Percentiles rank a stretch among this genome's conserved stretches.
Evolutionary conservation across 78 protist genomes (phyloP).

Genomic region (Dictyostelium discoideum): DNA sequence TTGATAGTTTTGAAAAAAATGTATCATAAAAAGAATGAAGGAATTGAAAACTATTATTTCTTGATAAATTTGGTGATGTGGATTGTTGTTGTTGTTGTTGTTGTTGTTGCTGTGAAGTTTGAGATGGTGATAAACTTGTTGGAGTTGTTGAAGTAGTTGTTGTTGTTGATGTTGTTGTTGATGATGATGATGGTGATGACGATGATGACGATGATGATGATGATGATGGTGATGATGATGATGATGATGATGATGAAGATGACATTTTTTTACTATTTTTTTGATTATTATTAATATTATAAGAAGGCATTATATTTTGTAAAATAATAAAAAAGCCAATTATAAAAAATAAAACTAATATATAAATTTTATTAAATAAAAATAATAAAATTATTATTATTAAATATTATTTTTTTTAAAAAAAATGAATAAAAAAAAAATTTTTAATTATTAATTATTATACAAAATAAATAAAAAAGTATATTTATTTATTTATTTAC

Average conservation of each 20-base stretch:
- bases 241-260: no score
- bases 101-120: not conserved
- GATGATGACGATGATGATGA: no score
- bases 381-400: not conserved
- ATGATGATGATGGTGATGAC: no score
- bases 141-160: not conserved
- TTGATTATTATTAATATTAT: not conserved
- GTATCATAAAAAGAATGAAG: not conserved
- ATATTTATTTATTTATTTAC: no score
- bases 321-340: not conserved
- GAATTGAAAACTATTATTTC: not conserved
- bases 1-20: not conserved
- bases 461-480: no score
- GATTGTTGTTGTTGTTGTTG: not conserved
- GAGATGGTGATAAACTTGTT: not conserved
- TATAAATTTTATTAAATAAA: not conserved
- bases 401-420: not conserved
- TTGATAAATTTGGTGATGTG: not conserved
- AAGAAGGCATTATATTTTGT: constrained; percentile 6
- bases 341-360: constrained; percentile 6
- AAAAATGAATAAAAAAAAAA: not conserved
- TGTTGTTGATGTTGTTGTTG: not conserved
- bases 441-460: no score
- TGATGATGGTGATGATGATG: no score
- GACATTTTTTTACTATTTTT: not conserved